Evolutionary conservation across 2,329 filamentous ascomycete species (phyloP).

Genomic region (Cercospora zeina): DNA sequence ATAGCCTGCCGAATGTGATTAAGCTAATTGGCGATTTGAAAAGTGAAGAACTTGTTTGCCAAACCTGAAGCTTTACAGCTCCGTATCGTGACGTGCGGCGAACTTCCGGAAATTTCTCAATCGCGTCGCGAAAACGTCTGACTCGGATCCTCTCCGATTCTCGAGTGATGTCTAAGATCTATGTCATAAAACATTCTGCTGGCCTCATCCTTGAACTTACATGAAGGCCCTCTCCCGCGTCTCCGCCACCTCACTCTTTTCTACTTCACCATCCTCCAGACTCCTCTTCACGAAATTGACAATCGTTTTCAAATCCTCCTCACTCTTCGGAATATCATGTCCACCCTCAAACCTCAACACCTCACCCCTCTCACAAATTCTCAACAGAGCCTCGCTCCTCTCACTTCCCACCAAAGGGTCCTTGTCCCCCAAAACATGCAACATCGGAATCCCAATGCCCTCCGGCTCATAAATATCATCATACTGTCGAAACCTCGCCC

Average conservation of each 20-base stretch:
- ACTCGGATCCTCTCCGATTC: not conserved
- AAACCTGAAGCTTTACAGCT: not conserved
- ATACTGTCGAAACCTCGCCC: conserved; percentile 28
- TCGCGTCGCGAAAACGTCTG: not conserved
- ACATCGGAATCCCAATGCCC: conserved; percentile 26
- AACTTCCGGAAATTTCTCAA: not conserved
- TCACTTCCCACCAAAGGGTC: conserved; percentile 28
- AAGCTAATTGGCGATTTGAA: too few species aligned
- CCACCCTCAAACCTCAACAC: conserved; percentile 25
- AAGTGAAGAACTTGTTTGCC: not conserved
- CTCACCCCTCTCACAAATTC: conserved; percentile 21
- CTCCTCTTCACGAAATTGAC: conserved; percentile 23
- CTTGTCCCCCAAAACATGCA: conserved; percentile 29
- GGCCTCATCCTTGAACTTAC: not conserved
- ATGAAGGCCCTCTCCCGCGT: not conserved
- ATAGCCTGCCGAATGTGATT: too few species aligned
- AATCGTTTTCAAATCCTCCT: conserved; percentile 23
- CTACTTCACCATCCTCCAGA: not conserved
- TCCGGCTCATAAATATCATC: conserved; percentile 26
- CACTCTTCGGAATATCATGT: conserved; percentile 30
- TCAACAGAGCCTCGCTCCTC: conserved; percentile 28
- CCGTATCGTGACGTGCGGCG: not conserved
- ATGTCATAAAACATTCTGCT: not conserved
- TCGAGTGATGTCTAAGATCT: not conserved
- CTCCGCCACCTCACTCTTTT: not conserved